phyloP scores from a whole-genome alignment of 208 protist species.

The Trypanosoma lewisi region DNA sequence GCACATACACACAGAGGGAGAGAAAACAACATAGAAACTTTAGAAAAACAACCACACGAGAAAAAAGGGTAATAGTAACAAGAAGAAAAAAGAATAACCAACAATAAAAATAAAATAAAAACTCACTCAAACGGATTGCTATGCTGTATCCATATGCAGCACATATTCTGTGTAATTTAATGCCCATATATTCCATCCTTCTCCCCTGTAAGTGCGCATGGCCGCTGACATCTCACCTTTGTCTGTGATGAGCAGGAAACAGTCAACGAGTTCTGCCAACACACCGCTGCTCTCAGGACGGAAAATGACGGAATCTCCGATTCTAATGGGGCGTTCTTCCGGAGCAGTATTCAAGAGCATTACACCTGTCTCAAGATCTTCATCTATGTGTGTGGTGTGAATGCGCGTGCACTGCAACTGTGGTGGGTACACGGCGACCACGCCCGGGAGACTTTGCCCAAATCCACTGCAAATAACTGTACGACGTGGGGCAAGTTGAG shows the following conservation, averaged over 20 bases:
- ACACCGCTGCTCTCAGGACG: slow-evolving; percentile 7
- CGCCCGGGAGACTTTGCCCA: neutral
- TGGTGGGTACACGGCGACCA: slow-evolving; percentile 13
- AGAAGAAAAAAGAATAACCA: too few relatives aligned
- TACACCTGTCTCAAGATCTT: slow-evolving; percentile 10
- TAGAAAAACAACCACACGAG: slow-evolving; percentile 9
- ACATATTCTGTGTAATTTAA: neutral
- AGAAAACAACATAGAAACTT: too few relatives aligned
- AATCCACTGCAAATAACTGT: slow-evolving; percentile 15
- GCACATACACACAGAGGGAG: too few relatives aligned
- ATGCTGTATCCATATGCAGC: neutral
- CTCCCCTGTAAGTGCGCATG: slow-evolving; percentile 22
- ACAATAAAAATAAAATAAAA: too few relatives aligned
- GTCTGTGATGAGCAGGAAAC: slow-evolving; percentile 6
- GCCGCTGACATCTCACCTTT: slow-evolving; percentile 2
- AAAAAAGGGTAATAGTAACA: slow-evolving; percentile 19
- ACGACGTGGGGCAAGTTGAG: neutral
- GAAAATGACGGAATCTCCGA: slow-evolving; percentile 20
- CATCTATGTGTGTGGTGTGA: neutral
- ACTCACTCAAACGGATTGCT: too few relatives aligned
- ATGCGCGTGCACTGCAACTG: neutral
- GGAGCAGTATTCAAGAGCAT: neutral
- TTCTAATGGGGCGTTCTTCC: neutral
- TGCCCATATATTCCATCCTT: slow-evolving; percentile 23
- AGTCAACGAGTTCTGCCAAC: slow-evolving; percentile 21